Conservation (phyloP, 805 yeast species). For the Candida michaelii region DNA sequence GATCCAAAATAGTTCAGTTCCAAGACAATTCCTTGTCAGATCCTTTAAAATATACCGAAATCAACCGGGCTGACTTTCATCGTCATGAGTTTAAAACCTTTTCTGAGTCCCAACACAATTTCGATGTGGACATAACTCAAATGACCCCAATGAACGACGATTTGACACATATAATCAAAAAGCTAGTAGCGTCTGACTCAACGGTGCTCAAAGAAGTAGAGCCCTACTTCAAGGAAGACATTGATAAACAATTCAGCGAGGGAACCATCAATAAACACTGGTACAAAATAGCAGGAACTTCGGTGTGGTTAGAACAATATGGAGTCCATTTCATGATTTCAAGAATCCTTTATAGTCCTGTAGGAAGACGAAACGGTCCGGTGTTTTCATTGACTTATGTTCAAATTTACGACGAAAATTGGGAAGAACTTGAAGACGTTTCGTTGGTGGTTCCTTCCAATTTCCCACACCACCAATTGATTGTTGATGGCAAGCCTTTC, state of each 20-base stretch:
- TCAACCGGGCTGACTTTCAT: not conserved
- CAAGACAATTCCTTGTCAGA: not conserved
- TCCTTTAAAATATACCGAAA: not conserved
- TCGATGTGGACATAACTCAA: slow-evolving; percentile 1
- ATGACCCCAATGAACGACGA: slow-evolving; percentile 6
- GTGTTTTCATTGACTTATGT: slow-evolving; percentile 41
- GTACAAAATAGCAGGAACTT: slow-evolving; percentile 50
- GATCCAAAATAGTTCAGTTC: not conserved
- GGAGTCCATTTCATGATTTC: slow-evolving; percentile 49
- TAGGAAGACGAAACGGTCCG: slow-evolving; percentile 31
- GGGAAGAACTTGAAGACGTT: slow-evolving; percentile 41
- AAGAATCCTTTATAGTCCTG: slow-evolving; percentile 38
- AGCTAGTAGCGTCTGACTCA: not conserved
- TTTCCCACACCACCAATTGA: slow-evolving; percentile 9
- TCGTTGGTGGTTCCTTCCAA: slow-evolving; percentile 24
- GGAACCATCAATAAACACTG: slow-evolving; percentile 31
- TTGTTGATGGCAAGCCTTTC: slow-evolving; percentile 13
- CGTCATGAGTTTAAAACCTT: slow-evolving; percentile 1
- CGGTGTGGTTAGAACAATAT: slow-evolving; percentile 52
- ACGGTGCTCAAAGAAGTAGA: slow-evolving; percentile 18
- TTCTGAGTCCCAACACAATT: not conserved
- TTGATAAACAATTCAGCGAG: slow-evolving; percentile 19
- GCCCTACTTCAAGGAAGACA: slow-evolving; percentile 24
- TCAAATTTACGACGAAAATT: slow-evolving; percentile 45
- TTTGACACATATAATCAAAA: not conserved